Evolutionary conservation across 345 rosid species (phyloP), one percentile per base, ranked within the genome.

Genomic region (Raphanus raphanistrum): DNA sequence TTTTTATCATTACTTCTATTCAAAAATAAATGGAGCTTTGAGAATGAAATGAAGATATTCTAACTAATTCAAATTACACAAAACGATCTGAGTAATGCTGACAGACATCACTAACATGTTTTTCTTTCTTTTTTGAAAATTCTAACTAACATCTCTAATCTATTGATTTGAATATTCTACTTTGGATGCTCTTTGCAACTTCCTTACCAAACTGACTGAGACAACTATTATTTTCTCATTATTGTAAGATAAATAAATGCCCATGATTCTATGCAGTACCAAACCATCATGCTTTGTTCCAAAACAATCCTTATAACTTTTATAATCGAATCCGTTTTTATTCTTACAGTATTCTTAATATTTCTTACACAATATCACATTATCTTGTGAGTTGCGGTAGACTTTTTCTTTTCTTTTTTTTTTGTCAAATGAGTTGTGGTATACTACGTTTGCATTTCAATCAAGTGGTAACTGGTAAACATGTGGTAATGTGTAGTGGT

Each of bases 161-260:
- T 57, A 38, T 7, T 16, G 25, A 29, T 75, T 8, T 67, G 15
- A 74, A 54, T 12, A 58, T 43, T 12, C 26, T 31, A 68, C 52
- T 41, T 68, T 43, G 73, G 61, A 43, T 17, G 62, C 68, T 59
- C 68, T 61, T 67, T 29, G 68, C 60, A 12, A 67, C 61, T 59
- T 68, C 61, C 50, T 75, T n/a, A 68, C 73, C 73, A 75, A 75
- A 75, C 68, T 59, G 61, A 68, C 48, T 0, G 43, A 43, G 61
- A 43, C 50, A 58, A 2, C 28, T n/a, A 66, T 65, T 60, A 68
- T 59, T 59, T 68, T 43, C 61, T 67, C 61, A 68, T 68, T 68
- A 57, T 31, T 38, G 60, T 67, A 55, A 68, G 59, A 66, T 66
- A 27, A 57, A 66, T 66, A 27, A 57, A 75, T 66, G 31, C 67